Evolutionary conservation across 2,329 filamentous ascomycete genomes (phyloP).

Genomic region (Pseudocercospora macadamiae): DNA sequence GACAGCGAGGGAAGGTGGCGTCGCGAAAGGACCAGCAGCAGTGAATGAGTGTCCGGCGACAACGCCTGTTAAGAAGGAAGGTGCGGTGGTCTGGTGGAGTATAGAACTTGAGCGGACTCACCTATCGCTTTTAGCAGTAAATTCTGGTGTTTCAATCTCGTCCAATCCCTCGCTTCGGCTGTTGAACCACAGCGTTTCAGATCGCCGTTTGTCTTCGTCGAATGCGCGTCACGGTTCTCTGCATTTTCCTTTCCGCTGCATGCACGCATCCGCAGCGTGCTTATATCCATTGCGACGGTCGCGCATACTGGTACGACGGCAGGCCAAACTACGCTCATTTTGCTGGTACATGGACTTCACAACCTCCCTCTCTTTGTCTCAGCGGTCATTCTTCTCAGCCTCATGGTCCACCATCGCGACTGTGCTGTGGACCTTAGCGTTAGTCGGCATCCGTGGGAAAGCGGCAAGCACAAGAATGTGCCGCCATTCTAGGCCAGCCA

Average conservation of each 20-base stretch:
- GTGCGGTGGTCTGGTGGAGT: conserved; percentile 2
- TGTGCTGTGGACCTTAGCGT: conserved; percentile 12
- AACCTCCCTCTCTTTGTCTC: conserved; percentile 24
- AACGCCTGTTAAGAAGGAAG: conserved; percentile 9
- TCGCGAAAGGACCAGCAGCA: background rate
- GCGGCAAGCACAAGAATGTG: conserved; percentile 24
- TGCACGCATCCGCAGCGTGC: conserved; percentile 7
- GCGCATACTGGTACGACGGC: conserved; percentile 5
- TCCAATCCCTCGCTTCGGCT: conserved; percentile 13
- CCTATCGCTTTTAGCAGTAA: conserved; percentile 4
- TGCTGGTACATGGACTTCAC: conserved; percentile 11
- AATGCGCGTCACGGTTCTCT: conserved; percentile 13
- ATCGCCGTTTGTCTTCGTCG: conserved; percentile 15
- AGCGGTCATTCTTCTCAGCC: conserved; percentile 27
- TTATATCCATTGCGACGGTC: conserved; percentile 11
- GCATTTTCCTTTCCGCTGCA: background rate
- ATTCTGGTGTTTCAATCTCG: conserved; percentile 11
- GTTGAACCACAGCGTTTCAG: conserved; percentile 18
- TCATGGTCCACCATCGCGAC: conserved; percentile 20
- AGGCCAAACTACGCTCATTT: conserved; percentile 1
- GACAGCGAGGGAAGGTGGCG: conserved; percentile 7
- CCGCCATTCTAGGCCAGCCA: conserved; percentile 10
- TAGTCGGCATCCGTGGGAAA: conserved; percentile 2
- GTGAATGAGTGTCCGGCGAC: conserved; percentile 9
- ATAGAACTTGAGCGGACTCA: conserved; percentile 8